Evolutionary conservation across 75 land plant genomes (phyloP), one percentile per base, ranked within the genome.

Genomic region (Cupressus sempervirens): DNA sequence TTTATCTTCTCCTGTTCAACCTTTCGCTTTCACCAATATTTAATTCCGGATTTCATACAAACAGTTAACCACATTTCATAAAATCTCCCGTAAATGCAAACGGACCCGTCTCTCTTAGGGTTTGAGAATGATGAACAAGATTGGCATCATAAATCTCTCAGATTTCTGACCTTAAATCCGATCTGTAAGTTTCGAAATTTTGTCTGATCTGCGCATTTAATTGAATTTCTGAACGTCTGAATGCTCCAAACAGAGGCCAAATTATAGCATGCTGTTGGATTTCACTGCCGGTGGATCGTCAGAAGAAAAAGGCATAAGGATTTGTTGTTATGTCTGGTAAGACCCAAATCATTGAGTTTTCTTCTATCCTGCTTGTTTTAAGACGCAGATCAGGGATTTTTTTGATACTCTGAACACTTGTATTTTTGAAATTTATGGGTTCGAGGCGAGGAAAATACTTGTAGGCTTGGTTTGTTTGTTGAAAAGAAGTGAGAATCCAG

Each of bases 11-110:
- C n/a, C 20, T 38, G 9, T 41, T 41, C 23, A 36, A 23, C n/a
- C 32, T 40, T 79, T 79, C 52, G 81, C 81, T 79, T 79, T 79
- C 81, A 1, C 12, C 10, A 23, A 43, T 79, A 79, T 79, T 45
- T 79, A 79, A 79, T 79, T 18, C 45, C 81, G 81, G 81, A 79
- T 45, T 40, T 43, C 45, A 79, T 7, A 79, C 81, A 43, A 18
- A 45, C 14, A 43, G 45, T 79, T 45, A 45, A 79, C 81, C 30
- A 48, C 26, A 79, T 79, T 43, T 45, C n/a, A 79, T 79, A 79
- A 79, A 62, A 79, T 75, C 43, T 12, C 46, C n/a, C 35, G 35
- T 72, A 72, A 72, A 72, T 13, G 36, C 35, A n/a, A 45, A 72
- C 20, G 26, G 67, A 79, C 30, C 30, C 52, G 8, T 4, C 3